Percentiles rank a stretch among this genome's conserved stretches.
Evolutionary conservation across 2,329 filamentous ascomycete genomes (phyloP).

Genomic region (Xylariaceae sp.): DNA sequence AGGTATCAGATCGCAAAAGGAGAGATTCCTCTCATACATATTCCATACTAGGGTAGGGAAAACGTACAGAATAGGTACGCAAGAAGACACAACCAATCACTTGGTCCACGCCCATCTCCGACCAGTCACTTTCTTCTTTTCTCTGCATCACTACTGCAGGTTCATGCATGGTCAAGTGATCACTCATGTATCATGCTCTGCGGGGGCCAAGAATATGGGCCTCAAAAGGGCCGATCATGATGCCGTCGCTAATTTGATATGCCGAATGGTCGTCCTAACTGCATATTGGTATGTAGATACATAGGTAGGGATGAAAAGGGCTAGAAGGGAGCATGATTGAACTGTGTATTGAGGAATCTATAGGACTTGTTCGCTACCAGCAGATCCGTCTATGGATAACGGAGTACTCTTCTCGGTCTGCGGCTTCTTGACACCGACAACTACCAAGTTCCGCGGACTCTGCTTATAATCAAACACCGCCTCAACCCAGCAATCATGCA

Average conservation of each 20-base stretch:
- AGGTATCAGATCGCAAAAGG: too few relatives aligned
- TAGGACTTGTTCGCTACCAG: conserved; percentile 3
- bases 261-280: not conserved
- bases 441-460: conserved; percentile 86
- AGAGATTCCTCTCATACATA: too few relatives aligned
- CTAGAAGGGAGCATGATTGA: not conserved
- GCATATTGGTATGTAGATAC: too few relatives aligned
- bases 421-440: conserved; percentile 77
- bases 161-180: conserved; percentile 22
- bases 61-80: not conserved
- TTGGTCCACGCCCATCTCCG: conserved; percentile 13
- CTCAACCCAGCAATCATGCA: conserved; percentile 82
- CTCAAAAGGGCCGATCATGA: conserved; percentile 6
- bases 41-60: too few relatives aligned
- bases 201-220: conserved; percentile 11
- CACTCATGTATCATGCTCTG: conserved; percentile 14
- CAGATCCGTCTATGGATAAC: not conserved
- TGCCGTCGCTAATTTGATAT: not conserved
- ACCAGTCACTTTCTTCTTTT: conserved; percentile 6
- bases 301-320: not conserved
- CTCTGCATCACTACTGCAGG: conserved; percentile 18
- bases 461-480: conserved; percentile 81
- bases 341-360: not conserved
- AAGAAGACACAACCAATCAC: conserved; percentile 8
- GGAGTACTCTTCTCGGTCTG: conserved; percentile 1